These are phyloP conservation scores for Letharia lupina DNA, from an alignment of 495 filamentous ascomycete genomes.

Conservation along the genomic window DNA sequence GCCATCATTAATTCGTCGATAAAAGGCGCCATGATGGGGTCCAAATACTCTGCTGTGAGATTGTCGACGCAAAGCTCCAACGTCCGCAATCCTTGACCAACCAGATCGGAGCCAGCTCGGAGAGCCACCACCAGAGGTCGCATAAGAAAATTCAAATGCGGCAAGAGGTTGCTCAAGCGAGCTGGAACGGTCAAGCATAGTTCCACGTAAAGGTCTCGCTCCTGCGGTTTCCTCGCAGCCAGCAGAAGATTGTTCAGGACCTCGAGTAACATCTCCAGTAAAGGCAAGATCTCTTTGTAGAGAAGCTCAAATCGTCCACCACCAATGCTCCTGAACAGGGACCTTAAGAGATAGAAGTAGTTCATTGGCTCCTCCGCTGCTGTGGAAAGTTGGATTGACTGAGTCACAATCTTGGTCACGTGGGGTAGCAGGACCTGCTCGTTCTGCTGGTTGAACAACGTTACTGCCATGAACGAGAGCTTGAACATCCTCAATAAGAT, in stretches of 20 bases:
- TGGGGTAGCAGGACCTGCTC: conserved; percentile 92
- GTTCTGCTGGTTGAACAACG: conserved; percentile 87
- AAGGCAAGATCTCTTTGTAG: conserved; percentile 93
- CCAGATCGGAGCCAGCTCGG: conserved; percentile 82
- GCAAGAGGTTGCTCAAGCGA: conserved; percentile 85
- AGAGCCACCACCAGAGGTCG: conserved; percentile 90
- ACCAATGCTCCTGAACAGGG: conserved; percentile 90
- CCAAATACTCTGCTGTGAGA: conserved; percentile 91
- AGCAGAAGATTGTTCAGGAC: conserved; percentile 89
- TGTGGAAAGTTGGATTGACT: conserved; percentile 90
- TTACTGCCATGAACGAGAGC: conserved; percentile 98
- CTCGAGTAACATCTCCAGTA: conserved; percentile 94
- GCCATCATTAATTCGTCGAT: conserved; percentile 98
- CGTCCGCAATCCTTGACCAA: conserved; percentile 87
- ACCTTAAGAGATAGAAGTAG: conserved; percentile 89
- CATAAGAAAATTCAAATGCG: conserved; percentile 97
- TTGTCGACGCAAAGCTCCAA: conserved; percentile 97
- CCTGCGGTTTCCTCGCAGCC: conserved; percentile 78
- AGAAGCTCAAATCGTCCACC: conserved; percentile 94
- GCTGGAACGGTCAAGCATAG: conserved; percentile 94
- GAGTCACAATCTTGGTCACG: conserved; percentile 90
- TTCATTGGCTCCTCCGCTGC: conserved; percentile 97
- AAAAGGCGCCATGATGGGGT: conserved; percentile 98
- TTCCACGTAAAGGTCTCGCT: conserved; percentile 94
- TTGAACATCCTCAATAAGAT: conserved; percentile 95